Evolutionary conservation across 345 rosid species (phyloP), one percentile per base, ranked within the genome.

Genomic region (Gossypium stocksii): DNA sequence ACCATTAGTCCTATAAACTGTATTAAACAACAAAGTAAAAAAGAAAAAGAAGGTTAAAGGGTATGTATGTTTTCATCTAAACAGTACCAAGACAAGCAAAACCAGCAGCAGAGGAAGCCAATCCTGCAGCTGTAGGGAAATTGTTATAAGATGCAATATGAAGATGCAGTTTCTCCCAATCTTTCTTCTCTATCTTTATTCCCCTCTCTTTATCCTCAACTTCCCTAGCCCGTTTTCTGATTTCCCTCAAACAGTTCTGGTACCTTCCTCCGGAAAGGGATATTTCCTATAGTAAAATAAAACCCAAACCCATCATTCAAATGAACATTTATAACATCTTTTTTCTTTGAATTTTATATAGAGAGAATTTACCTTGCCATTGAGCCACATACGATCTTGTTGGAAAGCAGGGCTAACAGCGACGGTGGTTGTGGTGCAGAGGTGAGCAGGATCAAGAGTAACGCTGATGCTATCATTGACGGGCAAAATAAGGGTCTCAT

Each of bases 101-200:
- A 44, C 99, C 99, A 77, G 99, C 97, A 0, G 99, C 99, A 41
- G 99, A 95, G 81, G 99, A 95, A 80, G 99, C 99, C 85, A 95
- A 83, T 22, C 99, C 99, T 82, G 98, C 99, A 70, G 98, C 99
- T 43, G 98, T 91, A 53, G 99, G 99, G 72, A 95, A 95, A 77
- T 89, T 93, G 81, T 95, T 95, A 75, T 80, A 91, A 12, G 99
- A 95, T 74, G 99, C 96, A 84, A 93, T 87, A 76, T 91, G 98
- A 0, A 95, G 67, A 74, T 91, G 85, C 85, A 95, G 29, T 60
- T 86, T 90, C 78, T 90, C 91, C 99, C 97, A 95, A 67, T 93
- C 98, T 74, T 87, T 84, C 87, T 91, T 91, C 57, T 74, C 82
- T 23, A 93, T 90, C 85, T 86, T 90, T 76, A 95, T 72, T 4